Percentiles rank a stretch among this genome's conserved stretches.
Evolutionary conservation across 1,284 basidiomycete species (phyloP).

Genomic region (Bjerkandera adusta): DNA sequence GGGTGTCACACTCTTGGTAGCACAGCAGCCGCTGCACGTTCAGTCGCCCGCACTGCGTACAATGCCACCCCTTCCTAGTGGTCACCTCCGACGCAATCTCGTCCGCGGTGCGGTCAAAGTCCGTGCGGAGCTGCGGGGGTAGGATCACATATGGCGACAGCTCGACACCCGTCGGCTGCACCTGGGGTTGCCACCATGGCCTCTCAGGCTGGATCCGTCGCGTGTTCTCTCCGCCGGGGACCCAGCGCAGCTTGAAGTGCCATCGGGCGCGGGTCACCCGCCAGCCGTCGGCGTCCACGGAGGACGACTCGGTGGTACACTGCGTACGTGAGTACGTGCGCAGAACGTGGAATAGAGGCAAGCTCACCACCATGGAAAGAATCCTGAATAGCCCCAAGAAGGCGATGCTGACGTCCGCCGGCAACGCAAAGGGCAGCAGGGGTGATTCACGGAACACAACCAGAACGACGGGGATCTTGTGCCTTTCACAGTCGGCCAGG

Average conservation of each 20-base stretch:
- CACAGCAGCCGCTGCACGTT: slow-evolving; percentile 36
- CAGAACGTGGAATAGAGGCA: neutral
- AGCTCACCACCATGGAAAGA: slow-evolving; percentile 7
- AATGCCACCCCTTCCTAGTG: slow-evolving; percentile 34
- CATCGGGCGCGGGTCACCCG: slow-evolving; percentile 8
- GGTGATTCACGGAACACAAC: slow-evolving; percentile 10
- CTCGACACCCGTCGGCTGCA: slow-evolving; percentile 3
- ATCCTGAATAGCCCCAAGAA: slow-evolving; percentile 18
- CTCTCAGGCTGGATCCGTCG: slow-evolving; percentile 2
- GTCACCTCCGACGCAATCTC: slow-evolving; percentile 22
- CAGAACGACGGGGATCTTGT: slow-evolving; percentile 14
- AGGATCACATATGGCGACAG: slow-evolving; percentile 29
- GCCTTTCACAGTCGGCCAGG: slow-evolving; percentile 12
- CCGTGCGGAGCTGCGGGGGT: slow-evolving; percentile 29
- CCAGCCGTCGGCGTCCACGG: neutral
- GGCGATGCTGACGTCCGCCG: slow-evolving; percentile 7
- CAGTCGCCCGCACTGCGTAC: slow-evolving; percentile 35
- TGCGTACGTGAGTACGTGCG: neutral
- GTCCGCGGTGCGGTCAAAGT: neutral
- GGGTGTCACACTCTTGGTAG: slow-evolving; percentile 33
- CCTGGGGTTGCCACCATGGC: slow-evolving; percentile 15
- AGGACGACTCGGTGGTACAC: neutral
- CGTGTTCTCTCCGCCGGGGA: slow-evolving; percentile 14
- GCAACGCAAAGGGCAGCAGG: slow-evolving; percentile 13
- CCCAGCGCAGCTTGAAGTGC: slow-evolving; percentile 16